Conservation (phyloP, 2,329 filamentous ascomycete genomes). For the Epichloe amarillans region DNA sequence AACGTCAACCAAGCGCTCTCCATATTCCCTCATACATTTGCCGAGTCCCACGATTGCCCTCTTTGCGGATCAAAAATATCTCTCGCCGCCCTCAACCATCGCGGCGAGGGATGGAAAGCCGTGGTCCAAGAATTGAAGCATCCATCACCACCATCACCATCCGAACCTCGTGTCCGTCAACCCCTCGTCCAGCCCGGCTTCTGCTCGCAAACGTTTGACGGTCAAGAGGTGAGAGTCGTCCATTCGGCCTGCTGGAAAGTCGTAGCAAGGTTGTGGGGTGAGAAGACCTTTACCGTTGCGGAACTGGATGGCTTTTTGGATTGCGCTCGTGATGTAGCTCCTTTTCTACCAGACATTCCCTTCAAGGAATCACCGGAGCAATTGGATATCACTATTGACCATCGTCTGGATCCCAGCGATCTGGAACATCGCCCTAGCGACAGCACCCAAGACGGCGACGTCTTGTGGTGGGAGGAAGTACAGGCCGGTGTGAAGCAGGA, state of each 20-base stretch:
- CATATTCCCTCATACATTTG: background rate
- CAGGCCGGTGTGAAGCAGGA: slow-evolving; percentile 2
- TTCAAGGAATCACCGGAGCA: slow-evolving; percentile 6
- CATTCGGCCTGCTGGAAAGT: slow-evolving; percentile 7
- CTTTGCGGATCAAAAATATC: slow-evolving; percentile 5
- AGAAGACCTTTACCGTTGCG: slow-evolving; percentile 1
- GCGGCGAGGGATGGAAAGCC: slow-evolving; percentile 5
- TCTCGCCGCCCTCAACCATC: background rate
- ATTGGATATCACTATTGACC: slow-evolving; percentile 6
- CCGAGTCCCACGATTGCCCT: slow-evolving; percentile 1
- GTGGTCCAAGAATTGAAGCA: slow-evolving; percentile 3
- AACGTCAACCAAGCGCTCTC: background rate
- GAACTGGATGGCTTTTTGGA: slow-evolving; percentile 7
- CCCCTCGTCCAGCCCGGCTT: slow-evolving; percentile 3
- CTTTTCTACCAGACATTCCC: slow-evolving; percentile 4
- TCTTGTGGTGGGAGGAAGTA: slow-evolving; percentile 1
- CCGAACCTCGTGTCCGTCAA: background rate
- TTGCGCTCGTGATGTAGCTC: slow-evolving; percentile 2
- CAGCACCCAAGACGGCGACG: background rate
- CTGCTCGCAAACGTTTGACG: background rate
- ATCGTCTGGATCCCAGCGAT: slow-evolving; percentile 2
- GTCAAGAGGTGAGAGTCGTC: slow-evolving; percentile 3
- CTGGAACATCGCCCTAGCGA: background rate
- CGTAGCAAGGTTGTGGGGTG: slow-evolving; percentile 4
- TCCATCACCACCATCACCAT: slow-evolving; percentile 1